Evolutionary conservation across 2,329 filamentous ascomycete species (phyloP).

Genomic region (Fusarium newnesense): DNA sequence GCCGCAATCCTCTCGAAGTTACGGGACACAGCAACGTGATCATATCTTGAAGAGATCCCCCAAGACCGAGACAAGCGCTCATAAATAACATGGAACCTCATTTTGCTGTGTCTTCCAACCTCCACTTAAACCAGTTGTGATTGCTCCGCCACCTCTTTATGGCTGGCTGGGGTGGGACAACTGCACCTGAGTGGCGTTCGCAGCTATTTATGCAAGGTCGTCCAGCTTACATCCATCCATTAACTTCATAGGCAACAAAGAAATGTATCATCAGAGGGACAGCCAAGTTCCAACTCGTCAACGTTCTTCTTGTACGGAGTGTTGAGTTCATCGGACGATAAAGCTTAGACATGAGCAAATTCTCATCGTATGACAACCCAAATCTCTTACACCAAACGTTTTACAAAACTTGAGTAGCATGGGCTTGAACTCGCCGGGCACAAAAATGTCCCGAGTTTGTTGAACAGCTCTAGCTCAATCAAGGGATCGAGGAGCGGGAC

Average conservation of each 20-base stretch:
- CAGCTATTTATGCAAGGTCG: slow-evolving; percentile 29
- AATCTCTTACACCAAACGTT: not conserved
- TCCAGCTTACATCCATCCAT: not conserved
- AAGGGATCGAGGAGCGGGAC: slow-evolving; percentile 6
- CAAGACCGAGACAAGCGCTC: not conserved
- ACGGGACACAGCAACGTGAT: not conserved
- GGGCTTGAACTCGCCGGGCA: not conserved
- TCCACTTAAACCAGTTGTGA: not conserved
- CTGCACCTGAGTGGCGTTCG: slow-evolving; percentile 25
- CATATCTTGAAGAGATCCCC: not conserved
- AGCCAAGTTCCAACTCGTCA: not conserved
- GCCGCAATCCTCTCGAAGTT: not conserved
- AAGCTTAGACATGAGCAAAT: not conserved
- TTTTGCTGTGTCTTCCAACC: not conserved
- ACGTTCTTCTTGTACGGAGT: too few relatives aligned
- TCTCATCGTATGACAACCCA: not conserved
- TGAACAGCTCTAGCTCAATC: slow-evolving; percentile 1
- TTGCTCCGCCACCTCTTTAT: slow-evolving; percentile 3
- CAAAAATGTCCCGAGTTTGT: slow-evolving; percentile 1
- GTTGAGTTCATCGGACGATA: not conserved
- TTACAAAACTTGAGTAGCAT: slow-evolving; percentile 5
- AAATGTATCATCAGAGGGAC: not conserved
- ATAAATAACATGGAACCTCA: not conserved
- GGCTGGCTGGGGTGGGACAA: slow-evolving; percentile 18
- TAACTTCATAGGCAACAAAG: not conserved